Base-by-base conservation (phyloP, 2,329 filamentous ascomycete genomes). In the Cyphellophora europaea region DNA sequence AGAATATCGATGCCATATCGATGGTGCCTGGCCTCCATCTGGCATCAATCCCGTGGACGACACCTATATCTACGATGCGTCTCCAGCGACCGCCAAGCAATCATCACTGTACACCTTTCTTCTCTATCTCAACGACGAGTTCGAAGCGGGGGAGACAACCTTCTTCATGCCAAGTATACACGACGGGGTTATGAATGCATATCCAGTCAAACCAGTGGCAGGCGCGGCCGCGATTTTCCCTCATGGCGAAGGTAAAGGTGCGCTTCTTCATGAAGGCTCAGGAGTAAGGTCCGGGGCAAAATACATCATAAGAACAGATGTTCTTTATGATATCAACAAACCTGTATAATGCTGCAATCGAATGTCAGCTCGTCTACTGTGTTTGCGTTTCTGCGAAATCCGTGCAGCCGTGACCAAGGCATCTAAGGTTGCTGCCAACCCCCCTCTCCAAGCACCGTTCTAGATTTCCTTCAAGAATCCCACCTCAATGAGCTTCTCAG, bases 1-100 rank as follows among this genome's bases (percentile, higher is more conserved):
- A 0, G 79, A 83, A 51, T 84, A 84, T 49, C 63, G 79, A 5
- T 75, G 72, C 39, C 79, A 83, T 44, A 82, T 84, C 39, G 69
- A 84, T 45, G 79, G 79, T 5, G 79, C 79, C 0, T 84, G 79
- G 79, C 79, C 79, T 10, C 79, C 79, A 0, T 82, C 78, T 0
- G 76, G 75, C 2, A 75, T 82, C 29, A 56, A 68, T 2, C 57
- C 71, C 0, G 10, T 23, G 8, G 63, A 68, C 33, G 67, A 72
- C 43, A 67, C 60, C 1, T 83, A 83, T 37, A 64, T 79, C 3
- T 84, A 82, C 53, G 79, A 84, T 44, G 59, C 69, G 1, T 82
- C 78, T 2, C 77, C 78, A 0, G 41, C 63, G 1, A 62, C 60
- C 0, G 69, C 68, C 18, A 74, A 69, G 45, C 78, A 82, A 53